phyloP scores from a whole-genome alignment of 768 basidiomycete species.

The Cystobasidium ongulense region DNA sequence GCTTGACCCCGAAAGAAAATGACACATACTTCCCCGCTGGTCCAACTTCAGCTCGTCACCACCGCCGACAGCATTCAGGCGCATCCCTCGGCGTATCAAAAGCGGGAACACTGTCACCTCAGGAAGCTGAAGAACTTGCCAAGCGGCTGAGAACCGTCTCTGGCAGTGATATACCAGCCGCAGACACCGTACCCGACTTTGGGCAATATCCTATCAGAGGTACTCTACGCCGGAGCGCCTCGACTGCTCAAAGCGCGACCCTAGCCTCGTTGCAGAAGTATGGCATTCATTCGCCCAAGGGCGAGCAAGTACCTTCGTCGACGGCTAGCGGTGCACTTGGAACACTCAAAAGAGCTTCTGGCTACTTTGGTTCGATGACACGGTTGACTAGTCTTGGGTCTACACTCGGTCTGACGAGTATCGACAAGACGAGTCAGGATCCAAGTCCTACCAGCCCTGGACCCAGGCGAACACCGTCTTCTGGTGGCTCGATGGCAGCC shows the following conservation, averaged over 20 bases:
- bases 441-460: background rate
- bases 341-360: conserved; percentile 25
- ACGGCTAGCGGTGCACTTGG: background rate
- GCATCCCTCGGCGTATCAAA: background rate
- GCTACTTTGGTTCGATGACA: conserved; percentile 18
- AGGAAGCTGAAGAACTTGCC: conserved; percentile 21
- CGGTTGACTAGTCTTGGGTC: conserved; percentile 11
- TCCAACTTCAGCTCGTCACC: background rate
- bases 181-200: background rate
- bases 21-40: background rate
- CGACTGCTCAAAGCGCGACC: background rate
- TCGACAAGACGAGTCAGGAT: background rate
- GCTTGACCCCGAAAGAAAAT: background rate
- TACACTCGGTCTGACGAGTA: background rate
- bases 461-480: background rate
- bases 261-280: background rate
- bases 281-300: background rate
- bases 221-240: background rate
- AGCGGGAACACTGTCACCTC: background rate
- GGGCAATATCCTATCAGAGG: background rate
- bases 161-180: background rate
- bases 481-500: background rate
- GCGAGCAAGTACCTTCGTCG: background rate
- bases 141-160: conserved; percentile 19
- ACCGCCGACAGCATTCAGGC: background rate